Percentiles rank a stretch among this genome's conserved stretches.
Conservation (phyloP, 202 grass and related monocot genomes). For the Musa balbisiana region DNA sequence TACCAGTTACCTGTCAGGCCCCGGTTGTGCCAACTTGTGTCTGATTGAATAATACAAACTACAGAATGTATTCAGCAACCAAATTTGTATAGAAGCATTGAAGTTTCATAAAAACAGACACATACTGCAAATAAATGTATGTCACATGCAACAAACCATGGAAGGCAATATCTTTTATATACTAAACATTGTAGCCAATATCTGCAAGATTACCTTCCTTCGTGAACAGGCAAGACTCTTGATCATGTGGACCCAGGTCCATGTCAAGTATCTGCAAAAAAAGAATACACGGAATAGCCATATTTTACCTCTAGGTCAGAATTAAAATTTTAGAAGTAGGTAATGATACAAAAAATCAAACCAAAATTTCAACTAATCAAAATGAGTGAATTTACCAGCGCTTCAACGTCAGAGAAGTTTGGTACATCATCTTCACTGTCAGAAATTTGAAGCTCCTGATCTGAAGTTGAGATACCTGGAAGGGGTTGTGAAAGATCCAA, state of each 20-base stretch:
- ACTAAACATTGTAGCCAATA: not conserved
- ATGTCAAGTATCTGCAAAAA: constrained; percentile 73
- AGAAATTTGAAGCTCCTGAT: constrained; percentile 55
- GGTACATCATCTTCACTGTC: constrained; percentile 70
- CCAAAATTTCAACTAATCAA: not conserved
- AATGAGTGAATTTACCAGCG: constrained; percentile 49
- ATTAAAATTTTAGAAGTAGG: constrained; percentile 4
- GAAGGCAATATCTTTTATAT: not conserved
- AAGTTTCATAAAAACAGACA: not conserved
- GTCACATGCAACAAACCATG: not conserved
- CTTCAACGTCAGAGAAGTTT: constrained; percentile 76
- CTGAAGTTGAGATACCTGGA: constrained; percentile 34
- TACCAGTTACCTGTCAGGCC: no score
- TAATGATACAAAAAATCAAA: not conserved
- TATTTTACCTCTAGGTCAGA: constrained; percentile 16
- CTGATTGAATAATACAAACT: not conserved
- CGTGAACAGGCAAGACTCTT: constrained; percentile 43
- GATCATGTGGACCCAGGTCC: constrained; percentile 83
- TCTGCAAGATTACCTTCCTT: constrained; percentile 44
- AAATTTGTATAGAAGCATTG: not conserved
- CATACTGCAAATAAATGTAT: not conserved
- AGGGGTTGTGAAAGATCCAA: constrained; percentile 40
- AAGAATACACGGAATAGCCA: constrained; percentile 13
- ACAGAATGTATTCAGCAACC: not conserved
- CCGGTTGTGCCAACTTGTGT: not conserved